Conservation (phyloP, 345 rosid genomes). For the Eucalyptus erythrocorys region DNA sequence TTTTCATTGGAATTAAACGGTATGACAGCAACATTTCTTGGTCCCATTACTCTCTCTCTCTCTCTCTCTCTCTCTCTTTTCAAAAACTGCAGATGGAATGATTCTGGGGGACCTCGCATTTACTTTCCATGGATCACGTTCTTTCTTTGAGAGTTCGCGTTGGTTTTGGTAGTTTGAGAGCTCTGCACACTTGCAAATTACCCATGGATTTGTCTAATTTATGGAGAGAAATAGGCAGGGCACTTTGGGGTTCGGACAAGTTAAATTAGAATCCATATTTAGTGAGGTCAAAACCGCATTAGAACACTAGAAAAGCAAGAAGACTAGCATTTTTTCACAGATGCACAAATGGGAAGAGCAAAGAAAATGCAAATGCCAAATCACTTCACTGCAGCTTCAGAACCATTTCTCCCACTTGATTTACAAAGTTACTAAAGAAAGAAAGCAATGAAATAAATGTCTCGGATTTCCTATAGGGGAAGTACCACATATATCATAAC, state of each 20-base stretch:
- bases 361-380: neutral
- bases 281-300: neutral
- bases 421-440: constrained; percentile 6
- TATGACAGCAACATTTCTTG: neutral
- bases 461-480: neutral
- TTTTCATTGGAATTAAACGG: constrained; percentile 1
- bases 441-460: constrained; percentile 3
- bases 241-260: neutral
- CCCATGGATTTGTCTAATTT: neutral
- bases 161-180: neutral
- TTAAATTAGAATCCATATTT: neutral
- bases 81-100: neutral
- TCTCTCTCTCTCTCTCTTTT: neutral
- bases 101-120: neutral
- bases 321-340: neutral
- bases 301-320: neutral
- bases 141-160: neutral
- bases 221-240: neutral
- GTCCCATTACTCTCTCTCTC: neutral
- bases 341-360: neutral
- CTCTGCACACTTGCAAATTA: neutral
- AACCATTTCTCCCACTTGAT: constrained; percentile 8
- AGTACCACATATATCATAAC: neutral
- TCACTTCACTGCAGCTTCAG: constrained; percentile 3
- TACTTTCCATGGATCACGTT: neutral